Percentiles rank a stretch among this genome's conserved stretches.
Conservation (phyloP, 441 rosid genomes). For the Bruguiera hainesii region DNA sequence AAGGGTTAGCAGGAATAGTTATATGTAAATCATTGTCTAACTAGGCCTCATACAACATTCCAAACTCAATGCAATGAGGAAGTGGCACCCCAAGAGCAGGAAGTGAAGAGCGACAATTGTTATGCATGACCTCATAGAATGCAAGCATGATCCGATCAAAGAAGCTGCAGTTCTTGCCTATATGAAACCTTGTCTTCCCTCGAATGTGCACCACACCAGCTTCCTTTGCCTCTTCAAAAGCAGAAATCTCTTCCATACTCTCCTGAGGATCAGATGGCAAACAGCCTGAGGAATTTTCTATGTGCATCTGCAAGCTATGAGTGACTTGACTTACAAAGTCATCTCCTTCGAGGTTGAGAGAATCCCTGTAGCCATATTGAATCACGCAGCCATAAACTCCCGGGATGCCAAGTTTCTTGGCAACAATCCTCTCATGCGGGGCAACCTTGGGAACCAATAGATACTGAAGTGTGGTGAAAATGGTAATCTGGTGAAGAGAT, state of each 20-base stretch:
- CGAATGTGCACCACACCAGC: conserved; percentile 51
- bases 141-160: conserved; percentile 52
- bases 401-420: conserved; percentile 32
- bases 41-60: conserved; percentile 59
- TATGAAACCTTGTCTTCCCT: conserved; percentile 56
- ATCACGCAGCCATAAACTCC: conserved; percentile 56
- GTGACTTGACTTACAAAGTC: conserved; percentile 49
- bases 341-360: conserved; percentile 47
- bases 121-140: conserved; percentile 56
- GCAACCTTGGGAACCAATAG: conserved; percentile 55
- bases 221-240: conserved; percentile 38
- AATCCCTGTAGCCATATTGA: conserved; percentile 60
- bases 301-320: conserved; percentile 31
- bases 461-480: conserved; percentile 52
- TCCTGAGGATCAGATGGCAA: conserved; percentile 19
- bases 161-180: conserved; percentile 38
- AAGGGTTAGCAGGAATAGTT: too few relatives aligned
- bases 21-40: background rate
- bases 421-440: conserved; percentile 41
- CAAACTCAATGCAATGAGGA: conserved; percentile 53
- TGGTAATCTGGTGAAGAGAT: conserved; percentile 56
- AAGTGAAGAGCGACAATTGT: conserved; percentile 58
- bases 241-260: conserved; percentile 31
- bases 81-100: conserved; percentile 52
- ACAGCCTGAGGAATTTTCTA: conserved; percentile 18